A percentile compares a stretch with the other conserved stretches of the same genome.
Conservation (phyloP, 1,139 yeast genomes). For the Blastobotrys buckinghamii region DNA sequence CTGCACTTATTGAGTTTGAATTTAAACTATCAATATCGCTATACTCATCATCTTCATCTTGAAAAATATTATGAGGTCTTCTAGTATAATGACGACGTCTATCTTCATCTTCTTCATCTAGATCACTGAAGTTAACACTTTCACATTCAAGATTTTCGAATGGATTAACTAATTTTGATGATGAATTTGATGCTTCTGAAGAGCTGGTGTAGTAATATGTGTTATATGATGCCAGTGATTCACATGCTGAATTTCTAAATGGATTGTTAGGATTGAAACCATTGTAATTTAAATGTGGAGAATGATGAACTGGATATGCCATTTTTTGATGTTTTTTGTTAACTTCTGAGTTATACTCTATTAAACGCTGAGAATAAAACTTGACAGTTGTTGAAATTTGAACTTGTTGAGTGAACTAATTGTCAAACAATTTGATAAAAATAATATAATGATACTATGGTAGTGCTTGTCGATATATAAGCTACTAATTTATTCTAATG, state of each 20-base stretch:
- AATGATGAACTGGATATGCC: not conserved
- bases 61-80: too few species aligned
- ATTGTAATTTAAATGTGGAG: not conserved
- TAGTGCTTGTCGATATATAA: too few species aligned
- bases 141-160: slow-evolving; percentile 2
- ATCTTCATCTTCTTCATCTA: not conserved
- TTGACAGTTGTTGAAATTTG: too few species aligned
- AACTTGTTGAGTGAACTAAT: too few species aligned
- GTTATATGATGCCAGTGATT: not conserved
- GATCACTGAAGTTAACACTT: not conserved
- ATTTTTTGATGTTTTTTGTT: not conserved
- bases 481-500: too few species aligned
- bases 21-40: not conserved
- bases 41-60: not conserved
- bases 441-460: too few species aligned
- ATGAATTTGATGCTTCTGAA: not conserved
- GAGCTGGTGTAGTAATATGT: not conserved
- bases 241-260: not conserved
- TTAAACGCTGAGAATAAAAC: too few species aligned
- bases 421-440: too few species aligned
- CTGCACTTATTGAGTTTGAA: too few species aligned
- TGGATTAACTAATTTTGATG: not conserved
- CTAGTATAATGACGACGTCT: not conserved
- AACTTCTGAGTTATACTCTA: too few species aligned
- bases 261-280: slow-evolving; percentile 1